Evolutionary conservation across 2,329 filamentous ascomycete species (phyloP).

Genomic region (Colletotrichum orchidophilum): DNA sequence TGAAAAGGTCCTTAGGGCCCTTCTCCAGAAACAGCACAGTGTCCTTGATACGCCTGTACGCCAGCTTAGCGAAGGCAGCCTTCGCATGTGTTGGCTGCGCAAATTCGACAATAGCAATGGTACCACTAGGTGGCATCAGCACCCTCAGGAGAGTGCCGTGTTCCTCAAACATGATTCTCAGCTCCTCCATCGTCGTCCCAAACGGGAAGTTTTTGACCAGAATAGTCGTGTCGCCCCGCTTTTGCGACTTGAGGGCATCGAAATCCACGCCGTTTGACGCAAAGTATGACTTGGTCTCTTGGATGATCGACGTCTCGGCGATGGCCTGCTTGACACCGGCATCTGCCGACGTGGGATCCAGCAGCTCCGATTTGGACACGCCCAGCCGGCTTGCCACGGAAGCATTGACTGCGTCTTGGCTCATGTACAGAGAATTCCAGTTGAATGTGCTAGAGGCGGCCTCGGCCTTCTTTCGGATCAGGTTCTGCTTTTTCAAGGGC

Average conservation of each 20-base stretch:
- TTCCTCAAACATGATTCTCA: slow-evolving; percentile 84
- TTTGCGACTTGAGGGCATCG: slow-evolving; percentile 86
- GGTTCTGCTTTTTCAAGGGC: slow-evolving; percentile 92
- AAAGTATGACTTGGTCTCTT: slow-evolving; percentile 96
- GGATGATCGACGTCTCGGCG: slow-evolving; percentile 94
- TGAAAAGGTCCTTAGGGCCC: slow-evolving; percentile 85
- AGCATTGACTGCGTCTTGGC: slow-evolving; percentile 91
- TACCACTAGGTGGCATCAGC: slow-evolving; percentile 91
- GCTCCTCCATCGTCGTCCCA: slow-evolving; percentile 80
- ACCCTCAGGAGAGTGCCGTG: slow-evolving; percentile 84
- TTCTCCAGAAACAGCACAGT: slow-evolving; percentile 94
- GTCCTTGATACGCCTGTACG: slow-evolving; percentile 91
- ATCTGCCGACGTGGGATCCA: slow-evolving; percentile 95
- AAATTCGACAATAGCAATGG: slow-evolving; percentile 94
- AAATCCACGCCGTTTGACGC: slow-evolving; percentile 87
- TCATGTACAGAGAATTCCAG: slow-evolving; percentile 99
- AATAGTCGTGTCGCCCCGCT: slow-evolving; percentile 87
- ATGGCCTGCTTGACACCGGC: slow-evolving; percentile 96
- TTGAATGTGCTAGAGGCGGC: slow-evolving; percentile 82
- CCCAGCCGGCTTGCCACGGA: slow-evolving; percentile 88
- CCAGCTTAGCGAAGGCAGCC: slow-evolving; percentile 83
- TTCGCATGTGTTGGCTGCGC: slow-evolving; percentile 81
- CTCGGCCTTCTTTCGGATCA: slow-evolving; percentile 85
- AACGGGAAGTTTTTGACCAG: slow-evolving; percentile 95
- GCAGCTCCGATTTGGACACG: slow-evolving; percentile 87